Base-by-base conservation (phyloP, 805 yeast genomes). In the Teunomyces kruisii region DNA sequence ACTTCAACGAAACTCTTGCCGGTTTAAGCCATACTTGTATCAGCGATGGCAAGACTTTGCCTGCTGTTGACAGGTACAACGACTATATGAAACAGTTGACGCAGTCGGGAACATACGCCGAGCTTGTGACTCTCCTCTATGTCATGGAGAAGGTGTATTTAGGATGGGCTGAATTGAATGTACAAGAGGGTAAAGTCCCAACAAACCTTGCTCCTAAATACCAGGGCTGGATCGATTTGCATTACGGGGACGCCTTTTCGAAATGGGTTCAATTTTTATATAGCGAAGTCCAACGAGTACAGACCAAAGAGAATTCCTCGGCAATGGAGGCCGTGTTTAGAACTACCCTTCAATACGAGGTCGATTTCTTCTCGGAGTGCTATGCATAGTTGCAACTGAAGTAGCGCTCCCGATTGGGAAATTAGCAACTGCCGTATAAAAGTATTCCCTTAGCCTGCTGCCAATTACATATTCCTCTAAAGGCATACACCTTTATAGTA, bases 151-250 rank as follows among this genome's bases (percentile, higher is more conserved):
- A 67, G 33, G 76, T 76, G 1, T 79, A 79, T 52, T 62, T 75
- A 36, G 72, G 71, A 17, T 79, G 83, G 84, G 81, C 81, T 1
- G 67, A 73, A 27, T 53, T 64, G 46, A 61, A 66, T 29, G 46
- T 60, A 1, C 32, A 43, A 3, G 37, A 39, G 9, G 52, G 49
- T 6, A 43, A 29, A 3, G 50, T 57, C 15, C 55, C 62, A 4
- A 46, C 52, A 1, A 54, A 64, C 39, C 57, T 78, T 29, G 67
- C 65, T 19, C 78, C 74, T 68, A 76, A 74, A 49, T 61, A 72
- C 47, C 67, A 72, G 39, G 79, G 75, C 40, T 79, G 84, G 83
- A 70, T 79, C 33, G 68, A 60, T 37, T 57, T 79, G 41, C 83
- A 79, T 50, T 72, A 75, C 48, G 83, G 83, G 3, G 61, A 59